Conservation (phyloP, 495 filamentous ascomycete genomes). For the Talaromyces thailandensis region DNA sequence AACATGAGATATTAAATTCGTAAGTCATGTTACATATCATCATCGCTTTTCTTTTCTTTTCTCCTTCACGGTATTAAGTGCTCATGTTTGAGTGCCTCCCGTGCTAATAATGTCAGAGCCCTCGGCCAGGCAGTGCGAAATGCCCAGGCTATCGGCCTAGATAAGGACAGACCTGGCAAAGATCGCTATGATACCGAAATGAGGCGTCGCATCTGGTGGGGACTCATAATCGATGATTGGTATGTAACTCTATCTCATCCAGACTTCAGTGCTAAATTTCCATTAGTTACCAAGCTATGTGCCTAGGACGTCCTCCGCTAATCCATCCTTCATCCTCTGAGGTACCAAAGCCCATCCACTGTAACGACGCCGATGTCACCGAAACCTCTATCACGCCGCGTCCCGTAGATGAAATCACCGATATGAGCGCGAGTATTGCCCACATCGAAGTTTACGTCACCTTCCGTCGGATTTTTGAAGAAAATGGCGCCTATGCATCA, state of each 20-base stretch:
- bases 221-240: constrained; percentile 3
- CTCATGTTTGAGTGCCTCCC: too few species aligned
- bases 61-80: not conserved
- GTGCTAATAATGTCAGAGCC: not conserved
- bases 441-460: constrained; percentile 1
- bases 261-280: not conserved
- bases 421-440: constrained; percentile 5
- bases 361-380: constrained; percentile 6
- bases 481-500: constrained; percentile 3
- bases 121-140: constrained; percentile 6
- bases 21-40: not conserved
- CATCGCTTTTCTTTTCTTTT: not conserved
- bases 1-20: constrained; percentile 5
- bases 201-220: constrained; percentile 9
- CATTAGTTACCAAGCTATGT: constrained; percentile 8
- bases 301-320: constrained; percentile 5
- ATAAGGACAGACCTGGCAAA: constrained; percentile 2
- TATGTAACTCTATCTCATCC: not conserved
- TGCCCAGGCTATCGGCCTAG: constrained; percentile 1
- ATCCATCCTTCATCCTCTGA: constrained; percentile 7
- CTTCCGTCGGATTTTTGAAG: constrained; percentile 4
- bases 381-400: constrained; percentile 1
- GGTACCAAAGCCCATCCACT: constrained; percentile 6
- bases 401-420: constrained; percentile 4
- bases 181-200: constrained; percentile 3